Conservation (phyloP, 2,329 filamentous ascomycete genomes). For the Neonectria coccinea region DNA sequence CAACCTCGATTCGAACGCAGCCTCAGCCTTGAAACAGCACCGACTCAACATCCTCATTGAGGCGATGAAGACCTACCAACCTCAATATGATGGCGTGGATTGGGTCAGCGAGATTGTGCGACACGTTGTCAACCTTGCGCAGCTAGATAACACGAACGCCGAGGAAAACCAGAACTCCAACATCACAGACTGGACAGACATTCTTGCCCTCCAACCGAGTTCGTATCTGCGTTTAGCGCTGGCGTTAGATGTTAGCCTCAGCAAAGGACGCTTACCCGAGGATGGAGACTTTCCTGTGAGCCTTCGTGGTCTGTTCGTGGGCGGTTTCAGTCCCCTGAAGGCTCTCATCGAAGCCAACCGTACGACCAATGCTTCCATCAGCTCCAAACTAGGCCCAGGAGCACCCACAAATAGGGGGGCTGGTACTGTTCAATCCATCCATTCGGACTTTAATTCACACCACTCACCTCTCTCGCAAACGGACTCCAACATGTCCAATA, state of each 20-base stretch:
- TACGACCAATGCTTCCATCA: constrained; percentile 5
- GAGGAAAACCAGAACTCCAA: constrained; percentile 33
- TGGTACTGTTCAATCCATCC: not conserved
- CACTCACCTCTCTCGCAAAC: constrained; percentile 36
- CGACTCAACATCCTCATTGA: constrained; percentile 59
- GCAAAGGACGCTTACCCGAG: constrained; percentile 55
- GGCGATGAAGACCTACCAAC: constrained; percentile 59
- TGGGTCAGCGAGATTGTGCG: constrained; percentile 58
- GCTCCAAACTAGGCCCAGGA: not conserved
- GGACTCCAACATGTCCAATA: constrained; percentile 35
- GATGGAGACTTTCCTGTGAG: constrained; percentile 57
- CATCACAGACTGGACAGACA: constrained; percentile 57
- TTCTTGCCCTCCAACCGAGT: constrained; percentile 54
- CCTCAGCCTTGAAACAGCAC: constrained; percentile 56
- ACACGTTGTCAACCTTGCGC: constrained; percentile 57
- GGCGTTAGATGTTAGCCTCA: constrained; percentile 58
- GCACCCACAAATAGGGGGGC: not conserved
- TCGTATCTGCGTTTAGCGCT: constrained; percentile 57
- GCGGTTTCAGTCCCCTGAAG: constrained; percentile 52
- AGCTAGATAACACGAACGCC: constrained; percentile 50
- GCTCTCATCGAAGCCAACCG: constrained; percentile 47
- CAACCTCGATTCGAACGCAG: constrained; percentile 37
- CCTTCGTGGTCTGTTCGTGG: constrained; percentile 52
- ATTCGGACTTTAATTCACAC: constrained; percentile 33
- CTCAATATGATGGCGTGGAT: constrained; percentile 60